phyloP scores from a whole-genome alignment of 352 stramenopile species.

The Phytophthora sansomeana region DNA sequence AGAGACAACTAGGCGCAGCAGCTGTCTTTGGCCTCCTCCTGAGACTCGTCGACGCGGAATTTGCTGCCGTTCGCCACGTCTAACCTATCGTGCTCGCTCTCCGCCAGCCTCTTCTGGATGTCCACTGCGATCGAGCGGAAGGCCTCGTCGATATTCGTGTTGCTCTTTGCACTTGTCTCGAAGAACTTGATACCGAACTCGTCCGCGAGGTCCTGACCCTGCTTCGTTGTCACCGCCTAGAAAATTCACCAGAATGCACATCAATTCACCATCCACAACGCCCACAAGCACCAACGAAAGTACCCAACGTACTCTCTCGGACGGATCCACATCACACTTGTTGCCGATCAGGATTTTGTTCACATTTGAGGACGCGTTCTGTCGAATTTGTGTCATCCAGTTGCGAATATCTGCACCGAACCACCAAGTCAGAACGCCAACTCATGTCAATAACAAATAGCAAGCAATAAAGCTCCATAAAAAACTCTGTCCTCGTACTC shows the following conservation, averaged over 20 bases:
- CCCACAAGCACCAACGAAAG: conserved; percentile 7
- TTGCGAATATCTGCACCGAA: conserved; percentile 81
- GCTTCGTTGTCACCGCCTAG: conserved; percentile 92
- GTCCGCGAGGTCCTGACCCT: conserved; percentile 93
- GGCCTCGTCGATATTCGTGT: conserved; percentile 93
- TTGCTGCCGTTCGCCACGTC: conserved; percentile 88
- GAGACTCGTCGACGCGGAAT: conserved; percentile 86
- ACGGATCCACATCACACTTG: conserved; percentile 98
- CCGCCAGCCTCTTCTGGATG: conserved; percentile 88
- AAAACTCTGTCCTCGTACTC: conserved; percentile 54
- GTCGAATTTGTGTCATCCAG: conserved; percentile 93
- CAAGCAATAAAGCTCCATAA: neutral
- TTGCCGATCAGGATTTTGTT: conserved; percentile 99
- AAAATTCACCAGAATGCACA: conserved; percentile 7
- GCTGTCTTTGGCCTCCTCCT: conserved; percentile 79
- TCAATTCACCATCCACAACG: conserved; percentile 8
- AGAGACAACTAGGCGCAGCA: conserved; percentile 65
- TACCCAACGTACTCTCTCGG: conserved; percentile 87
- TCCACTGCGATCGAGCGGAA: conserved; percentile 91
- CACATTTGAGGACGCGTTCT: conserved; percentile 99
- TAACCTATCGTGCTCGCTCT: conserved; percentile 91
- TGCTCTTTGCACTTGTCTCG: conserved; percentile 94
- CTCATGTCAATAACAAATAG: too few relatives aligned
- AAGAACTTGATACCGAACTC: conserved; percentile 96
- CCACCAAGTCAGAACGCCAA: conserved; percentile 2